Base-by-base conservation (phyloP, 1,284 basidiomycete genomes). In the Stygiomarasmius scandens region DNA sequence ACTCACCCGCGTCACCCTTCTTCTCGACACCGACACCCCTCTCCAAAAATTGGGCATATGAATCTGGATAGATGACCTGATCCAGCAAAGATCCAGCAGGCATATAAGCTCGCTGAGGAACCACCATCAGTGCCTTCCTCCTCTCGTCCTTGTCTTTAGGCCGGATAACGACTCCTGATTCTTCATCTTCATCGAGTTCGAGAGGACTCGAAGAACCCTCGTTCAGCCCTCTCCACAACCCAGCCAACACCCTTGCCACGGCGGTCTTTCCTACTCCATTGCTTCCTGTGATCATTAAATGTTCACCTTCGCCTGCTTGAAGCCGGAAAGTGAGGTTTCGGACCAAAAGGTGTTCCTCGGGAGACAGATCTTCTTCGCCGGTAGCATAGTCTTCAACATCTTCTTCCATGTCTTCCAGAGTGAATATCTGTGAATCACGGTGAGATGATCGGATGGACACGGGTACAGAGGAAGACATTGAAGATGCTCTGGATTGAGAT, bases 201-300 rank as follows among this genome's bases (percentile, higher is more conserved):
- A 23, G 4, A 3, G 4, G 11, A n/a, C 24, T 25, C 38, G 19
- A n/a, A n/a, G n/a, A 16, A 23, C 22, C 29, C 22, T 47, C 49
- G 22, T 56, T 52, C 67, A 69, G 84, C 64, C 83, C 78, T 0
- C 84, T 81, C 96, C 96, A 99, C 2, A 98, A 76, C 6, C 93
- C 92, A 1, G 94, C 94, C 3, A 98, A 77, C 8, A 99, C 91
- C 9, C 96, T 83, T 1, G 95, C 95, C 29, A 98, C 86, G 4
- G 93, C 88, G 0, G 95, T 96, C 78, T 99, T 98, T 0, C 96
- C 96, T 1, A 96, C 93, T 0, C 93, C 93, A 63, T 94, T 95
- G 62, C 91, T 90, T 1, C 96, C 96, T 0, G 94, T 96, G 67
- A 98, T 94, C 83, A 98, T 90, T 3, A 96, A 78, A 69, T 98